Conservation (phyloP, 2,329 filamentous ascomycete species). For the Epichloe sibirici region DNA sequence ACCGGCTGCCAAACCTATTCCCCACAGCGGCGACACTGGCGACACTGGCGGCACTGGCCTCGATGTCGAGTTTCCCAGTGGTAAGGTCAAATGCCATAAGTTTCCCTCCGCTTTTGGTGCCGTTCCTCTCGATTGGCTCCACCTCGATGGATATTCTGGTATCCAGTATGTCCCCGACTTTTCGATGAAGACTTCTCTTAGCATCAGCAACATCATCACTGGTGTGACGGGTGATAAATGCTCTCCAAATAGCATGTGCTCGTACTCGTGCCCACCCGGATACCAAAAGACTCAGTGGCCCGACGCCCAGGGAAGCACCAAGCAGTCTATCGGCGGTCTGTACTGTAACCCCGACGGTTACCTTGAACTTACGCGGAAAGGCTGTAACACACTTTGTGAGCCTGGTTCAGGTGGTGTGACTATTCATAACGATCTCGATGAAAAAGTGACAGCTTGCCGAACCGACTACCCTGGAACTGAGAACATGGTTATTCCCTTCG, state of each 20-base stretch:
- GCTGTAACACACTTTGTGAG: slow-evolving; percentile 62
- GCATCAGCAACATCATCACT: slow-evolving; percentile 55
- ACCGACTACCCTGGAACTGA: slow-evolving; percentile 95
- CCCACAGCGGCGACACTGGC: no score
- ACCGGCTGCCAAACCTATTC: slow-evolving; percentile 12
- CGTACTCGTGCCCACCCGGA: slow-evolving; percentile 82
- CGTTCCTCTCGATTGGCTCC: slow-evolving; percentile 54
- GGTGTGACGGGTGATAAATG: slow-evolving; percentile 50
- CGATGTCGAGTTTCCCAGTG: slow-evolving; percentile 61
- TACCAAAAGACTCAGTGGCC: slow-evolving; percentile 94
- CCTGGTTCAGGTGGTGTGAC: slow-evolving; percentile 56
- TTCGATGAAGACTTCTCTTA: slow-evolving; percentile 27
- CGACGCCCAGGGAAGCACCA: slow-evolving; percentile 57
- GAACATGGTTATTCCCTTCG: slow-evolving; percentile 69
- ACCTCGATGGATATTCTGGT: slow-evolving; percentile 65
- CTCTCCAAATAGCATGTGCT: slow-evolving; percentile 60
- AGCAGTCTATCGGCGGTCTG: slow-evolving; percentile 80
- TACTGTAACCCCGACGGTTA: slow-evolving; percentile 63
- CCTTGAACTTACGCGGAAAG: slow-evolving; percentile 62
- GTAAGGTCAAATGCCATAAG: slow-evolving; percentile 52
- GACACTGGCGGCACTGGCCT: slow-evolving; percentile 37
- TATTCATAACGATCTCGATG: slow-evolving; percentile 60
- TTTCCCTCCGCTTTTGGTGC: slow-evolving; percentile 81
- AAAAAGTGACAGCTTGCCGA: slow-evolving; percentile 67
- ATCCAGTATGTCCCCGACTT: slow-evolving; percentile 53